A percentile compares a stretch with the other conserved stretches of the same genome.
Conservation (phyloP, 2,329 filamentous ascomycete species). For the Colletotrichum higginsianum region DNA sequence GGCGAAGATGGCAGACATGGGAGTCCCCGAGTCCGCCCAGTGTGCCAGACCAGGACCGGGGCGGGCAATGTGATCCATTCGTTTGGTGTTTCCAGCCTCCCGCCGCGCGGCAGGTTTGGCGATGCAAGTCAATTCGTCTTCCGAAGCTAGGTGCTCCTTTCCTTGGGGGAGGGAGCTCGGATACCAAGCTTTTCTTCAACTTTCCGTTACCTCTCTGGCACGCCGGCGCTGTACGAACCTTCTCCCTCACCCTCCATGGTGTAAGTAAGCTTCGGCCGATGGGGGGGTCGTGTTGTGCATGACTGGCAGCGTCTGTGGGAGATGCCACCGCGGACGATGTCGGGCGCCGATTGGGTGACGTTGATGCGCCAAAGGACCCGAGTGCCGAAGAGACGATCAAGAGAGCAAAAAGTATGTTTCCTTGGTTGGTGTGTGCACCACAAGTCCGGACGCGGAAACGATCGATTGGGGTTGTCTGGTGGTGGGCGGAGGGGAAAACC, state of each 20-base stretch:
- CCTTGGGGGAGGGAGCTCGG: constrained; percentile 1
- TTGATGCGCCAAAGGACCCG: constrained; percentile 20
- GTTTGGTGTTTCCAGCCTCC: constrained; percentile 37
- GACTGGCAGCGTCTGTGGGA: constrained; percentile 37
- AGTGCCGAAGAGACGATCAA: constrained; percentile 17
- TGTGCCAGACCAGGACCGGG: constrained; percentile 38
- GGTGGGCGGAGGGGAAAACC: constrained; percentile 15
- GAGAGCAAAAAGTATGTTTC: constrained; percentile 25
- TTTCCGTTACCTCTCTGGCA: constrained; percentile 19
- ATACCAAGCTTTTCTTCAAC: constrained; percentile 28
- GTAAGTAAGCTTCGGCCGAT: constrained; percentile 41
- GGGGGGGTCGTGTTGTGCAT: constrained; percentile 37
- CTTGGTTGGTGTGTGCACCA: not conserved
- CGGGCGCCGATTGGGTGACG: constrained; percentile 35
- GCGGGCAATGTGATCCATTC: constrained; percentile 26
- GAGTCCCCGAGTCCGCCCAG: constrained; percentile 27
- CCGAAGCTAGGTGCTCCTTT: constrained; percentile 30
- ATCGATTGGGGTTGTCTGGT: constrained; percentile 2
- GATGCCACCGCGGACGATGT: constrained; percentile 28
- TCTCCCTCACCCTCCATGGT: constrained; percentile 12
- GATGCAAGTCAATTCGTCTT: constrained; percentile 32
- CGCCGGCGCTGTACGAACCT: constrained; percentile 26
- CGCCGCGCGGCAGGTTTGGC: constrained; percentile 39
- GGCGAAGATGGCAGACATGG: constrained; percentile 40
- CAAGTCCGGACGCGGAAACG: not conserved